Percentiles rank a stretch among this genome's conserved stretches.
phyloP scores from a whole-genome alignment of 2,329 filamentous ascomycete genomes.

The Pezicula neosporulosa region DNA sequence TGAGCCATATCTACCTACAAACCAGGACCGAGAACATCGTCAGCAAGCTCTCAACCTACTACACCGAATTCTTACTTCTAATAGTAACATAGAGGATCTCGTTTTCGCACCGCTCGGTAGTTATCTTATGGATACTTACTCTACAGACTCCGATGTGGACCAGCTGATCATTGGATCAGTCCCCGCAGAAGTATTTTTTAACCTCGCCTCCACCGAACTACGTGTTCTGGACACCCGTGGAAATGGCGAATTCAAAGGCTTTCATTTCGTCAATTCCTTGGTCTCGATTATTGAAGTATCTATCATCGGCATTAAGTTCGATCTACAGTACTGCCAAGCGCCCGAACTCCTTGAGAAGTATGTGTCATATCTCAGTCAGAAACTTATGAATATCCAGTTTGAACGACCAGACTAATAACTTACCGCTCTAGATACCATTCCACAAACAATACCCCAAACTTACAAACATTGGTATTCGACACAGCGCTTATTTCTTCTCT shows the following conservation, averaged over 20 bases:
- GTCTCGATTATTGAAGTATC: slow-evolving; percentile 60
- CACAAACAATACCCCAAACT: background rate
- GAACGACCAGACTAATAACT: too few relatives aligned
- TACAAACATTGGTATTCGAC: slow-evolving; percentile 9
- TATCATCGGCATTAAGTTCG: slow-evolving; percentile 53
- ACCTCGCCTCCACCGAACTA: slow-evolving; percentile 4
- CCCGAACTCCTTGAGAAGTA: slow-evolving; percentile 48
- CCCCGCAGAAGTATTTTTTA: slow-evolving; percentile 10
- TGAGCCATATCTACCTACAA: slow-evolving; percentile 39
- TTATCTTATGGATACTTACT: slow-evolving; percentile 61
- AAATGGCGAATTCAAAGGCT: slow-evolving; percentile 31
- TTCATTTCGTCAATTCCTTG: slow-evolving; percentile 42
- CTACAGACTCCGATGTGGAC: slow-evolving; percentile 57
- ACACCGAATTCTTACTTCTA: slow-evolving; percentile 36
- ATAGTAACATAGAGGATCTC: slow-evolving; percentile 14
- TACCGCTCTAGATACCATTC: slow-evolving; percentile 5
- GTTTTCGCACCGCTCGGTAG: slow-evolving; percentile 43
- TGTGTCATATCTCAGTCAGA: background rate
- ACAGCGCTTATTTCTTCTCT: slow-evolving; percentile 43
- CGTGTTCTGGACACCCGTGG: background rate
- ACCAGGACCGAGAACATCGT: slow-evolving; percentile 38
- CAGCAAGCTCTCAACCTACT: slow-evolving; percentile 43
- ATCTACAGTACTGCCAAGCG: slow-evolving; percentile 65
- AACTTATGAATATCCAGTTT: background rate
- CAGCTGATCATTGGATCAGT: slow-evolving; percentile 51